phyloP scores from a whole-genome alignment of 768 basidiomycete species.

The Suillus americanus region DNA sequence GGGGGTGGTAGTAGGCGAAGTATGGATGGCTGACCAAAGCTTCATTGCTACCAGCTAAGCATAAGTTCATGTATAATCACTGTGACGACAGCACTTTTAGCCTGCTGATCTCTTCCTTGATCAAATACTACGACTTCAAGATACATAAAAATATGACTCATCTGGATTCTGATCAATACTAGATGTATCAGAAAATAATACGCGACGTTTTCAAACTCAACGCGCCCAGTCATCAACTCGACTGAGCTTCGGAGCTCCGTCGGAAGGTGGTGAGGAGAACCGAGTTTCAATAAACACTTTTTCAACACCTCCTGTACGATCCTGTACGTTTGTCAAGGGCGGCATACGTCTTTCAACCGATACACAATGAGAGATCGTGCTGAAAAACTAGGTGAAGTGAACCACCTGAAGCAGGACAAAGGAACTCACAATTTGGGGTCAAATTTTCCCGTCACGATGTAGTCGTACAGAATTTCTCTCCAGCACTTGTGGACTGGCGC shows the following conservation, averaged over 20 bases:
- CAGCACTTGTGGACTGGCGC: conserved; percentile 76
- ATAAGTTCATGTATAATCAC: neutral
- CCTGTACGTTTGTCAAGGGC: conserved; percentile 58
- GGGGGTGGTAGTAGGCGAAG: conserved; percentile 7
- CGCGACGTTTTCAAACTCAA: neutral
- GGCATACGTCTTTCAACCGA: conserved; percentile 62
- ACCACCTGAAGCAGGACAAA: neutral
- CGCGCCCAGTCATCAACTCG: conserved; percentile 51
- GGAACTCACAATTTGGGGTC: conserved; percentile 56
- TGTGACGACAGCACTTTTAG: neutral
- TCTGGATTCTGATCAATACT: neutral
- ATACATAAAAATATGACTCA: neutral
- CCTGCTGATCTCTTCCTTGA: neutral
- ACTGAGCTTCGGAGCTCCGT: conserved; percentile 51
- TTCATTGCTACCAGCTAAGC: neutral
- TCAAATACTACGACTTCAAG: neutral
- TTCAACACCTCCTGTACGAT: conserved; percentile 54
- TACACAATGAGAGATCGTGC: conserved; percentile 58
- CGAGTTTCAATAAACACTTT: conserved; percentile 79
- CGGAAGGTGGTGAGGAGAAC: conserved; percentile 42
- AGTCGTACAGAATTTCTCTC: conserved; percentile 66
- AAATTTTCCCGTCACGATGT: conserved; percentile 63
- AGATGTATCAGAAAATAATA: neutral
- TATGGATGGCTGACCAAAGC: too few relatives aligned
- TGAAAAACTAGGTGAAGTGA: conserved; percentile 12